phyloP scores from a whole-genome alignment of 148 eudicot species.

The Rheum nobile region DNA sequence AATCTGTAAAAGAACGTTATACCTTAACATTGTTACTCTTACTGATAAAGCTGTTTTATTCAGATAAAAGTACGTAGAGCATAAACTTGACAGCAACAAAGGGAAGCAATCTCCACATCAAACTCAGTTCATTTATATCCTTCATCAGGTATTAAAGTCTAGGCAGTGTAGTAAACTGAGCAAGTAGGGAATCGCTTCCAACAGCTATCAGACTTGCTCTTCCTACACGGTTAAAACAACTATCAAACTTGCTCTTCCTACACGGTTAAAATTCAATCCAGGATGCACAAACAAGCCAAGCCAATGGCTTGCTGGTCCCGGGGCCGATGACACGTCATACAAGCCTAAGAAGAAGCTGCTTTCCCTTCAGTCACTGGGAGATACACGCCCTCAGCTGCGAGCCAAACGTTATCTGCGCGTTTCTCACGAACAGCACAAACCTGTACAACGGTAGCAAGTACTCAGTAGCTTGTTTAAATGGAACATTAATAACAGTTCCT shows the following conservation, averaged over 20 bases:
- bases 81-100: too few species aligned
- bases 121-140: not conserved
- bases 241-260: not conserved
- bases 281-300: not conserved
- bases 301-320: not conserved
- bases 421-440: slow-evolving; percentile 64
- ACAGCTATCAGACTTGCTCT: too few species aligned
- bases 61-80: too few species aligned
- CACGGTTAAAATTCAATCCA: not conserved
- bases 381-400: slow-evolving; percentile 72
- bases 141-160: not conserved
- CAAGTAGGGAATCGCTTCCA: not conserved
- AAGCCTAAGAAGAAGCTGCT: slow-evolving; percentile 29
- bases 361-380: slow-evolving; percentile 44
- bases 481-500: not conserved
- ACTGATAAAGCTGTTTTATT: too few species aligned
- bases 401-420: slow-evolving; percentile 56
- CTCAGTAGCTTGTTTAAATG: not conserved
- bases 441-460: slow-evolving; percentile 17
- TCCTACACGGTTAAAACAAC: not conserved
- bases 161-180: not conserved
- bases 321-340: not conserved
- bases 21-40: too few species aligned
- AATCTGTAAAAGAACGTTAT: too few species aligned
- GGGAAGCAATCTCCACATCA: too few species aligned